A percentile compares a stretch with the other conserved stretches of the same genome.
phyloP scores from a whole-genome alignment of 306 rosid genomes.

The Dalbergia cochinchinensis region DNA sequence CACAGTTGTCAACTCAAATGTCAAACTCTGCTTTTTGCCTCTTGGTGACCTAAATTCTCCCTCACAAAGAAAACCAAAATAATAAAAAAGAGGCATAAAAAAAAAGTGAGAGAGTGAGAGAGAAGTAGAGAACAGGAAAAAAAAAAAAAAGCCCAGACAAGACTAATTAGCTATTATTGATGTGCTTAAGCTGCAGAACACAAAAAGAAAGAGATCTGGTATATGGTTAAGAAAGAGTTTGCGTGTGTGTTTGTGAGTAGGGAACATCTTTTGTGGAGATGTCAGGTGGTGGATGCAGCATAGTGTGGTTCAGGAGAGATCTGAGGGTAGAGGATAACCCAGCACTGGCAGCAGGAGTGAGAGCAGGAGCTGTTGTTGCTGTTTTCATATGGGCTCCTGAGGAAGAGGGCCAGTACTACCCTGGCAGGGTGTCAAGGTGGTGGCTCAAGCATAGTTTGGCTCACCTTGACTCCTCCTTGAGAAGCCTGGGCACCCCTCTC shows the following conservation, averaged over 20 bases:
- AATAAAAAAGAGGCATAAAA: not conserved
- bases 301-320: constrained; percentile 99
- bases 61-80: constrained; percentile 25
- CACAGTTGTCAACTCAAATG: constrained; percentile 42
- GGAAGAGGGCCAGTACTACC: constrained; percentile 89
- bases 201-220: constrained; percentile 44
- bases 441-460: constrained; percentile 96
- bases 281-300: constrained; percentile 92
- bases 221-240: constrained; percentile 46
- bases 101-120: not conserved
- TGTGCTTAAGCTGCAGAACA: constrained; percentile 16
- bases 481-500: constrained; percentile 80
- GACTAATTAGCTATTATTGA: constrained; percentile 35
- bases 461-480: constrained; percentile 83
- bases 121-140: not conserved
- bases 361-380: constrained; percentile 88
- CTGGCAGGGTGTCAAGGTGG: constrained; percentile 97
- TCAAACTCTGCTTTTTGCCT: constrained; percentile 42
- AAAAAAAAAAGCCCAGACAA: not conserved
- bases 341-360: constrained; percentile 88
- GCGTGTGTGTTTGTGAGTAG: constrained; percentile 13
- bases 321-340: constrained; percentile 97
- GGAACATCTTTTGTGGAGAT: constrained; percentile 50
- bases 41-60: constrained; percentile 46
- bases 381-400: constrained; percentile 99